Evolutionary conservation across 441 rosid species (phyloP), one percentile per base, ranked within the genome.

Genomic region (Iberis amara): DNA sequence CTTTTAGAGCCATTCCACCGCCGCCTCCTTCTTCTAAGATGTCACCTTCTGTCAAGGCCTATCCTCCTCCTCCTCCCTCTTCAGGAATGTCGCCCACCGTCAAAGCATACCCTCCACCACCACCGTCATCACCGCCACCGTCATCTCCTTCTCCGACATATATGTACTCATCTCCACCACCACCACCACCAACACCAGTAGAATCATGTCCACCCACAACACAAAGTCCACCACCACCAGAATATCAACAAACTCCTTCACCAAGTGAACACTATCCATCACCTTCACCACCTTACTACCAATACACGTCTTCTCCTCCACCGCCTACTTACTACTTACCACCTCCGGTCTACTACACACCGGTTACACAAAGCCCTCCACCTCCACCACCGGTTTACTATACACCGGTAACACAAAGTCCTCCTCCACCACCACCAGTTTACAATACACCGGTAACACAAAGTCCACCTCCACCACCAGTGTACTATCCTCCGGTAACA

Each of bases 31-130:
- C 69, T 18, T 65, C 35, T 4, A 52, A 52, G 8, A 78, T 65
- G 27, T 74, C 88, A 0, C 82, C 88, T 9, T 68, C 44, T 10
- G 68, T 73, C 8, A 79, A 64, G 62, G 51, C 62, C 1, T 72
- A 74, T 6, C 74, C 79, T 2, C 78, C 84, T 9, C 74, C 69
- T 6, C 69, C 74, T 52, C 57, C 67, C 21, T 36, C 62, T 54
- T 53, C 58, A 8, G 21, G 4, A n/a, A 47, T 73, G 41, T 49
- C 79, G 0, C 70, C 72, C 9, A 50, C 73, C 7, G 53, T 71
- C 9, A 67, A 43, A 46, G 49, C 52, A 55, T 58, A 52, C 28
- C 65, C 74, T 9, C 76, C 76, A 4, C 70, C 79, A 8, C 69
- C 81, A 10, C 69, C 77, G 15, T 15, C 64, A 31, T n/a, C 62